Evolutionary conservation across 148 eudicot genomes (phyloP).

Genomic region (Nepenthes gracilis): DNA sequence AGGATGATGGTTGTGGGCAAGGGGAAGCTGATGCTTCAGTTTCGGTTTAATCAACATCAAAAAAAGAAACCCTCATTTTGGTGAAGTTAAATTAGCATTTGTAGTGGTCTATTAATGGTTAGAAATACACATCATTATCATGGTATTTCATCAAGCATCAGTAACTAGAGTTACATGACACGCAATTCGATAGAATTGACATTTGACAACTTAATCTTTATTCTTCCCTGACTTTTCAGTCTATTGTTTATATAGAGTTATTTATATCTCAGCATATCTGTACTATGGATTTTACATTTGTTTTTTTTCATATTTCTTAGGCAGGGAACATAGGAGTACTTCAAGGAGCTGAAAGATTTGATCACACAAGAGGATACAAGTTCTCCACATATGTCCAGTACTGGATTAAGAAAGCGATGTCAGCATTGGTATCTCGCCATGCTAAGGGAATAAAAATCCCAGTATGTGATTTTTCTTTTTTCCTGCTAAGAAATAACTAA

Average conservation of each 20-base stretch:
- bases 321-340: constrained; percentile 77
- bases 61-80: no score
- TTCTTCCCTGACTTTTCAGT: neutral
- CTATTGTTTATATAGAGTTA: no score
- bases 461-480: constrained; percentile 19
- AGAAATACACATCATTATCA: no score
- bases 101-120: no score
- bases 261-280: neutral
- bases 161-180: no score
- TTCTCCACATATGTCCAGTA: constrained; percentile 88
- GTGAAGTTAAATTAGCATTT: no score
- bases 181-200: no score
- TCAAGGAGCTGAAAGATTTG: constrained; percentile 87
- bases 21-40: no score
- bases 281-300: neutral
- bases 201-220: neutral
- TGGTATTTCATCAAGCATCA: no score
- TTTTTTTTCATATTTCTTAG: constrained; percentile 20
- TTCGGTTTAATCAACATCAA: no score
- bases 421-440: constrained; percentile 54
- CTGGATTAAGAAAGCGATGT: constrained; percentile 83
- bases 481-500: neutral
- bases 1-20: no score
- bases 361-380: constrained; percentile 65
- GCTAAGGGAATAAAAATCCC: constrained; percentile 75